phyloP scores from a whole-genome alignment of 192 early-diverging fungal genomes.

The Phlyctochytrium arcticum region DNA sequence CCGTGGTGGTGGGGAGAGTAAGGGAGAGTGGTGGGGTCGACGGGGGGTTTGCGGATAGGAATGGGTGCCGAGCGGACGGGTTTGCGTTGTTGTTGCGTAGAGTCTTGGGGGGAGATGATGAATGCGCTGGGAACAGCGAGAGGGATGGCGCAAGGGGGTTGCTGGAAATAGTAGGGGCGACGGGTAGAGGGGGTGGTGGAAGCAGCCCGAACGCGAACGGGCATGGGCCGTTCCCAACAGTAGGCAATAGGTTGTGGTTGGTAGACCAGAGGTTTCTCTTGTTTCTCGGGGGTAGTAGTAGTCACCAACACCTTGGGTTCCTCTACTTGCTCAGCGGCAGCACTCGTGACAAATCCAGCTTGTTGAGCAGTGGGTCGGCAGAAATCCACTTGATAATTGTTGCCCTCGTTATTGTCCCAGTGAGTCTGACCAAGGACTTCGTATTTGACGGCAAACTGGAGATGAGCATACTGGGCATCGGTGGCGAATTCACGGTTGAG shows the following conservation, averaged over 20 bases:
- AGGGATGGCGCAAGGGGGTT: too few species aligned
- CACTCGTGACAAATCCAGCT: neutral
- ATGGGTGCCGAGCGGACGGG: neutral
- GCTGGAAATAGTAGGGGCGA: too few species aligned
- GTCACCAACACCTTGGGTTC: too few species aligned
- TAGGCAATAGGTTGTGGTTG: too few species aligned
- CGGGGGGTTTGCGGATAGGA: neutral
- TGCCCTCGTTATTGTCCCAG: slow-evolving; percentile 94
- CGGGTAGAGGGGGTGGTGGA: too few species aligned
- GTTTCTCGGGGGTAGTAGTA: too few species aligned
- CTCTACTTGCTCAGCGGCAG: neutral
- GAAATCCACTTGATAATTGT: slow-evolving; percentile 60
- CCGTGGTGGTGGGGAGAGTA: too few species aligned
- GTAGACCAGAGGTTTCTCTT: too few species aligned
- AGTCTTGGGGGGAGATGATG: too few species aligned
- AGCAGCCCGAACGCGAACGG: neutral
- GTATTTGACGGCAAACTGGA: slow-evolving; percentile 52
- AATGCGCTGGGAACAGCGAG: too few species aligned
- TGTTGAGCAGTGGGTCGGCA: neutral
- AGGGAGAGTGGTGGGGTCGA: too few species aligned
- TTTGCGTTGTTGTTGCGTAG: too few species aligned
- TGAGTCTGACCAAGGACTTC: slow-evolving; percentile 64
- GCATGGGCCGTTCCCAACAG: neutral
- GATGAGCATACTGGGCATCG: neutral
- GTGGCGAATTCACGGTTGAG: slow-evolving; percentile 36